Evolutionary conservation across 2,329 filamentous ascomycete species (phyloP), one percentile per base, ranked within the genome.

Genomic region (Apiospora phragmitis): DNA sequence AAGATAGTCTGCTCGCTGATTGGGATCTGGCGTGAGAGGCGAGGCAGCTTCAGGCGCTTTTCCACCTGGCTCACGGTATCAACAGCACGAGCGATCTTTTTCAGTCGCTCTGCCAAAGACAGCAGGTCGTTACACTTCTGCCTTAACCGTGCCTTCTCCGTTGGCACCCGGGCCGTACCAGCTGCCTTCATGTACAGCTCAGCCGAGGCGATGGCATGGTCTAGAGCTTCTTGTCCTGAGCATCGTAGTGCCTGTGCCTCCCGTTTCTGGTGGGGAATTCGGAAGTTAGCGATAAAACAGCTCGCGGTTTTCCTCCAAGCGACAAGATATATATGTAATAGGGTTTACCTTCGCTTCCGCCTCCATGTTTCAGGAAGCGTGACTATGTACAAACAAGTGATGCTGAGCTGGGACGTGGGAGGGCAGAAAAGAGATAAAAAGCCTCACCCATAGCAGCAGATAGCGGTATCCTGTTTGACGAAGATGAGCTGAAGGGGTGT

Each of bases 131-230:
- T 87, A 80, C 91, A 93, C 82, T 92, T 93, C 66, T 85, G 81
- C 74, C 90, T 89, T 67, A 97, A 82, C n/a, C 88, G 87, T 55
- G 84, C 83, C 75, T 90, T 93, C 70, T 97, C 92, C 4, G 82
- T 80, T n/a, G 88, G 82, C 68, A 83, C 85, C n/a, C 84, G 81
- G 7, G 91, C 87, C 71, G 93, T 84, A 71, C 85, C 86, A 69
- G 93, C 84, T 2, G 93, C 93, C 77, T 89, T 89, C 90, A 98
- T 93, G 75, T 96, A 95, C 68, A 92, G 84, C 79, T 98, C 94
- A 29, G 91, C 92, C 5, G 93, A 93, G 73, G 87, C 85, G 77
- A 97, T 94, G 67, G 94, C 91, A 79, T 93, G 88, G 68, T 90
- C 84, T 70, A 98, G 86, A 59, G 94, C 94, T 75, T 91, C 90